A percentile compares a stretch with the other conserved stretches of the same genome.
Evolutionary conservation across 2,329 filamentous ascomycete genomes (phyloP).

Genomic region (Colletotrichum aenigma): DNA sequence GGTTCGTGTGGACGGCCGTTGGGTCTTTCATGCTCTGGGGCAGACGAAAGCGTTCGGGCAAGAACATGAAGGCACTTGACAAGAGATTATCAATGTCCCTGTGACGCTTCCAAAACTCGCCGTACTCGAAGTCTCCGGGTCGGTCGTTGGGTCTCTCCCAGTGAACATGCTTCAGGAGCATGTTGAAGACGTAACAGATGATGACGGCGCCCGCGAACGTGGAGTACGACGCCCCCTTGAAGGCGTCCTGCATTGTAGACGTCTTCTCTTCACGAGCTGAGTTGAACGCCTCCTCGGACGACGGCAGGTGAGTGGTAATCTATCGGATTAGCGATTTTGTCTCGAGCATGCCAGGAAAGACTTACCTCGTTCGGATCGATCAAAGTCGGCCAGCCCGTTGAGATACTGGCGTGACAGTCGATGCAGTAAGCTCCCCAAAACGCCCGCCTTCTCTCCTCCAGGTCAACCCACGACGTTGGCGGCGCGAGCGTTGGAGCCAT

Average conservation of each 20-base stretch:
- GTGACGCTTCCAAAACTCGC: conserved; percentile 86
- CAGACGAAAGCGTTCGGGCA: conserved; percentile 77
- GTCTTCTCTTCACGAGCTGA: conserved; percentile 67
- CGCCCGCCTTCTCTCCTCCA: conserved; percentile 75
- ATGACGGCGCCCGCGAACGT: conserved; percentile 75
- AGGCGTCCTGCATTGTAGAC: conserved; percentile 66
- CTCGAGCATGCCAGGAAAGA: background rate
- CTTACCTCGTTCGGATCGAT: conserved; percentile 72
- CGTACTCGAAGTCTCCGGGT: conserved; percentile 75
- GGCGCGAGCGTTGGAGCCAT: conserved; percentile 77
- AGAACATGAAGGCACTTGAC: conserved; percentile 76
- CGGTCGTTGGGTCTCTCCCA: conserved; percentile 71
- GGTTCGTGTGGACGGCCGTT: conserved; percentile 81
- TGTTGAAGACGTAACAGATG: conserved; percentile 79
- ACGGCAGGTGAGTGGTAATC: conserved; percentile 81
- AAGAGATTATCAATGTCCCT: conserved; percentile 81
- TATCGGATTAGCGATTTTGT: conserved; percentile 22
- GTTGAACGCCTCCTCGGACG: conserved; percentile 77
- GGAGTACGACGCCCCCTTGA: conserved; percentile 68
- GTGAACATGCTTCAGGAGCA: conserved; percentile 82
- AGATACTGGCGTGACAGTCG: conserved; percentile 85
- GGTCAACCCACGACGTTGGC: conserved; percentile 79
- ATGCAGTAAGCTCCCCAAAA: conserved; percentile 88
- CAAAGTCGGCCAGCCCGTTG: conserved; percentile 87
- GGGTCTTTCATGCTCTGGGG: conserved; percentile 72